phyloP scores from a whole-genome alignment of 2,329 filamentous ascomycete genomes.

The Chaetomium strumarium region DNA sequence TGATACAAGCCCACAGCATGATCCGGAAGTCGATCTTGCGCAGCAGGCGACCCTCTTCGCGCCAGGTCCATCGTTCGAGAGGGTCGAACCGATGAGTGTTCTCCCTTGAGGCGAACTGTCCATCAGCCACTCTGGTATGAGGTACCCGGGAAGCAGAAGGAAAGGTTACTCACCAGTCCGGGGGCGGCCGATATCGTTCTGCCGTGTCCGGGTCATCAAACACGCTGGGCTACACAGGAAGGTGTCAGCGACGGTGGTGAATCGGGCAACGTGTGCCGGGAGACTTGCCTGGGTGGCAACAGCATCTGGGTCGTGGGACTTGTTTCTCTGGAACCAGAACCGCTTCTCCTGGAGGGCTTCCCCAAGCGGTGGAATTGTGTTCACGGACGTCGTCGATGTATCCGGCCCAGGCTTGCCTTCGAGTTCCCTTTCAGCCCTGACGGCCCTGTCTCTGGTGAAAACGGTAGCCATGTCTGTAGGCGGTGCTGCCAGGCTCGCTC shows the following conservation, averaged over 20 bases:
- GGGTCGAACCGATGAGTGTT: slow-evolving; percentile 45
- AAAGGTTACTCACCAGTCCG: slow-evolving; percentile 23
- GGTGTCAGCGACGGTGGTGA: not conserved
- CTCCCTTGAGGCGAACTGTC: slow-evolving; percentile 26
- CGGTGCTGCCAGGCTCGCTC: not conserved
- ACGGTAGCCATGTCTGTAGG: slow-evolving; percentile 25
- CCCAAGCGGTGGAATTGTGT: slow-evolving; percentile 27
- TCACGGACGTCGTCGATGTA: slow-evolving; percentile 17
- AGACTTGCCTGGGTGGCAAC: slow-evolving; percentile 33
- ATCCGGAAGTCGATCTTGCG: slow-evolving; percentile 39
- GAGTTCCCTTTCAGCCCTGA: slow-evolving; percentile 8
- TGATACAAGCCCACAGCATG: slow-evolving; percentile 43
- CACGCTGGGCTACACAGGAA: slow-evolving; percentile 25
- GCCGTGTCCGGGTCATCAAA: slow-evolving; percentile 35
- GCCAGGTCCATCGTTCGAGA: slow-evolving; percentile 37
- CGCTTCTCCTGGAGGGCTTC: slow-evolving; percentile 25
- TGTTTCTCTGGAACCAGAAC: slow-evolving; percentile 32
- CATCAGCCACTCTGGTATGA: not conserved
- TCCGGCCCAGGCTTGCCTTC: slow-evolving; percentile 12
- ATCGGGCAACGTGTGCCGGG: too few relatives aligned
- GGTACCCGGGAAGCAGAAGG: not conserved
- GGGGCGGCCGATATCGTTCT: slow-evolving; percentile 31
- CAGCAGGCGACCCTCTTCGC: slow-evolving; percentile 34
- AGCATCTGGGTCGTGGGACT: slow-evolving; percentile 28
- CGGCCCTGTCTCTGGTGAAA: slow-evolving; percentile 17